Evolutionary conservation across 352 stramenopile genomes (phyloP).

Genomic region (Globisporangium takayamanum): DNA sequence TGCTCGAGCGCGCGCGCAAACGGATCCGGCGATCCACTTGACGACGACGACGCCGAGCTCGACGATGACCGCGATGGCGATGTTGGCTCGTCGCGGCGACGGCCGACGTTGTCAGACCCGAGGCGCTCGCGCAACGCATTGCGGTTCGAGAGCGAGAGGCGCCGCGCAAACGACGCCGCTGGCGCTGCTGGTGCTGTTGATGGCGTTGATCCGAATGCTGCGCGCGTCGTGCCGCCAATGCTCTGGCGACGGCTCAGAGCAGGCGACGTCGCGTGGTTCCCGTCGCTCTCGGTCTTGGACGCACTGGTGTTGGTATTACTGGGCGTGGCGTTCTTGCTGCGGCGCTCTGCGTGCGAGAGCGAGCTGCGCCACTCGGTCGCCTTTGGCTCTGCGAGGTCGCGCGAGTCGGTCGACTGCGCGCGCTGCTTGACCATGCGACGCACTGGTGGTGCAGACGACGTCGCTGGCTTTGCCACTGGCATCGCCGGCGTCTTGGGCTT

Average conservation of each 20-base stretch:
- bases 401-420: slow-evolving; percentile 11
- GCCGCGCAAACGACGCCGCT: neutral
- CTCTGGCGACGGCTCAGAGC: slow-evolving; percentile 5
- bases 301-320: no score
- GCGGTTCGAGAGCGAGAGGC: slow-evolving; percentile 6
- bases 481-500: neutral
- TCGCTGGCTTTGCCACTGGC: no score
- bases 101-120: slow-evolving; percentile 8
- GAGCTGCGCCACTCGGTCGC: slow-evolving; percentile 5
- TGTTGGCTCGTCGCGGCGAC: slow-evolving; percentile 7
- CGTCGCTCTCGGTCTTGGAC: neutral
- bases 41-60: slow-evolving; percentile 20
- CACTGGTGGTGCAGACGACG: neutral
- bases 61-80: slow-evolving; percentile 22
- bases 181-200: no score
- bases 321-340: neutral
- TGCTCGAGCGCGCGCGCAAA: slow-evolving; percentile 16
- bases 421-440: slow-evolving; percentile 6
- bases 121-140: slow-evolving; percentile 5
- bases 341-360: slow-evolving; percentile 1
- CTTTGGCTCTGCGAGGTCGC: slow-evolving; percentile 4
- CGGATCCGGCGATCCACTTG: slow-evolving; percentile 22
- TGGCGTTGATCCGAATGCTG: neutral
- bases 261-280: neutral
- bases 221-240: slow-evolving; percentile 1